A percentile compares a stretch with the other conserved stretches of the same genome.
phyloP scores from a whole-genome alignment of 306 rosid species.

The Begonia fuchsioides region DNA sequence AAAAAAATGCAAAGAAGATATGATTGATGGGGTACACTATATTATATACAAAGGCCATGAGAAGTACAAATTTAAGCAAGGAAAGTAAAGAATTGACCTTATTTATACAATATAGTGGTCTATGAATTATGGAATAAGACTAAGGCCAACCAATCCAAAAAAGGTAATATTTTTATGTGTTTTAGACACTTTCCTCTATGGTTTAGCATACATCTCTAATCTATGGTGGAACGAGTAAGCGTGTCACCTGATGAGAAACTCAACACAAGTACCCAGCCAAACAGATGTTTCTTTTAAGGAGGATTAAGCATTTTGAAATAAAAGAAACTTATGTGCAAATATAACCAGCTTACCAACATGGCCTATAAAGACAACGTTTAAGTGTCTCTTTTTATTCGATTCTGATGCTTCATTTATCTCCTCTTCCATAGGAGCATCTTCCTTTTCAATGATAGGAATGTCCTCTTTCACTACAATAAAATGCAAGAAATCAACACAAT shows the following conservation, averaged over 20 bases:
- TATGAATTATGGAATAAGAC: too few species aligned
- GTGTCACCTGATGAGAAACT: too few species aligned
- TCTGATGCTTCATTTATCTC: constrained; percentile 21
- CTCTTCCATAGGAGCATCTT: constrained; percentile 13
- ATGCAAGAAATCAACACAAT: constrained; percentile 14
- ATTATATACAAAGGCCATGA: not conserved
- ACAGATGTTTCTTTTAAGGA: not conserved
- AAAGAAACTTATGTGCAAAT: too few species aligned
- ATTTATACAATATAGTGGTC: too few species aligned
- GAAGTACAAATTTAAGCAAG: too few species aligned
- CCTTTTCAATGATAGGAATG: constrained; percentile 21
- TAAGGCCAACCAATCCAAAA: too few species aligned
- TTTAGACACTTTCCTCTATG: too few species aligned
- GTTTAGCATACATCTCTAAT: too few species aligned
- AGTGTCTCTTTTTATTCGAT: constrained; percentile 42
- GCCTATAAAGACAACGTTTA: constrained; percentile 91
- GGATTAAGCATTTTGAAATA: too few species aligned
- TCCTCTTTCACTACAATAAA: constrained; percentile 29
- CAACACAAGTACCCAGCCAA: not conserved
- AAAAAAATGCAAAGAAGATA: not conserved
- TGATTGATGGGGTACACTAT: not conserved
- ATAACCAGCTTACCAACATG: constrained; percentile 65
- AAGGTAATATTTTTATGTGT: too few species aligned
- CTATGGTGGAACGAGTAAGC: too few species aligned
- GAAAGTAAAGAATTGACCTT: too few species aligned